Percentiles rank a stretch among this genome's conserved stretches.
These are phyloP conservation scores for Xerocomellus dryophilus DNA, from an alignment of 768 basidiomycete genomes.

Conservation along the genomic window DNA sequence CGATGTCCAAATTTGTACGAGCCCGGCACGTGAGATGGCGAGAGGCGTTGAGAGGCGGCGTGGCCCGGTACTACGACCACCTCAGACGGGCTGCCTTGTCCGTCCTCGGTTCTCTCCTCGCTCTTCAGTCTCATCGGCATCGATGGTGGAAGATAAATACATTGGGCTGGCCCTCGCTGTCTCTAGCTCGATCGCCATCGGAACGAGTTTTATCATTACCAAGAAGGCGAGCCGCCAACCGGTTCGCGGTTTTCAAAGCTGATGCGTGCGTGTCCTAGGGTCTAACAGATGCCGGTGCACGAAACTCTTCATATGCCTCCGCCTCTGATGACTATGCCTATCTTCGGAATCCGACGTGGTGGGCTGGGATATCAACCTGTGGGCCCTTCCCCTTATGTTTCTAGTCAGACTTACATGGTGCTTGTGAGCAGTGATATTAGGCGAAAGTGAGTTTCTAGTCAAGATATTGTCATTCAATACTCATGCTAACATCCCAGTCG, in stretches of 20 bases:
- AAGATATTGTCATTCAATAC: neutral
- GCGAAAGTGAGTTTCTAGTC: slow-evolving; percentile 66
- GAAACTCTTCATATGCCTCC: slow-evolving; percentile 45
- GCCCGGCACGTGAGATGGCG: slow-evolving; percentile 19
- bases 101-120: neutral
- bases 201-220: slow-evolving; percentile 96
- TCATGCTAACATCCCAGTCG: slow-evolving; percentile 43
- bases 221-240: slow-evolving; percentile 71
- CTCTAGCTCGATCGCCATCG: slow-evolving; percentile 81
- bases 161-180: slow-evolving; percentile 90
- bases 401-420: slow-evolving; percentile 6
- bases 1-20: slow-evolving; percentile 14
- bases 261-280: slow-evolving; percentile 52
- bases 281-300: slow-evolving; percentile 76
- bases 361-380: slow-evolving; percentile 93
- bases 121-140: slow-evolving; percentile 2
- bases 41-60: neutral
- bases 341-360: slow-evolving; percentile 92
- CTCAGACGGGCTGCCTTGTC: slow-evolving; percentile 5
- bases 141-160: slow-evolving; percentile 90
- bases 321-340: slow-evolving; percentile 86
- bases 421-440: slow-evolving; percentile 73
- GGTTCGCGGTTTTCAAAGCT: slow-evolving; percentile 6
- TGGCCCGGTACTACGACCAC: slow-evolving; percentile 4
- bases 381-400: slow-evolving; percentile 36